Percentiles rank a stretch among this genome's conserved stretches.
Conservation (phyloP, 176 grass and related monocot genomes). For the Aechmea fasciata region DNA sequence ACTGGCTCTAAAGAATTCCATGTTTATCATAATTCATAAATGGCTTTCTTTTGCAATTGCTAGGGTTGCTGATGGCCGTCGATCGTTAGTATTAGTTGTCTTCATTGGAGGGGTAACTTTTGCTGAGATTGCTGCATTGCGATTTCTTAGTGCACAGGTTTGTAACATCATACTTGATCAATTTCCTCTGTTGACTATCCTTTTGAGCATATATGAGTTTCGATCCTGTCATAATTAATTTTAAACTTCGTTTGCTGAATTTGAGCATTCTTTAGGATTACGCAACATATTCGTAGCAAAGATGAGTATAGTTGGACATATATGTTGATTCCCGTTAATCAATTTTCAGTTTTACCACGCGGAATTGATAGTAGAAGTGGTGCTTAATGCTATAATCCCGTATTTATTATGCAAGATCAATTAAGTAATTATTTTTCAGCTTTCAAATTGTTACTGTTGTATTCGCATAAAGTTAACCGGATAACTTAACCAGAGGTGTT, state of each 20-base stretch:
- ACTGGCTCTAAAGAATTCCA: not conserved
- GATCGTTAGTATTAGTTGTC: constrained; percentile 71
- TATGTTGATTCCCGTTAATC: too few relatives aligned
- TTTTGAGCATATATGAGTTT: constrained; percentile 7
- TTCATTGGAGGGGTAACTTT: constrained; percentile 88
- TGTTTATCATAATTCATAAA: not conserved
- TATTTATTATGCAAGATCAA: too few relatives aligned
- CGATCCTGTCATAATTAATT: too few relatives aligned
- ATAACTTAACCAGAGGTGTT: too few relatives aligned
- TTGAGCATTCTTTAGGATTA: not conserved
- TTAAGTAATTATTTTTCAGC: too few relatives aligned
- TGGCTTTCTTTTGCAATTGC: not conserved
- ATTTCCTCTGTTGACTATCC: constrained; percentile 2
- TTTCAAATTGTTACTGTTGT: too few relatives aligned
- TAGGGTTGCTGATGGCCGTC: constrained; percentile 57
- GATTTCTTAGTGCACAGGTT: constrained; percentile 95
- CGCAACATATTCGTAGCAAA: too few relatives aligned
- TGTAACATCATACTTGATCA: not conserved
- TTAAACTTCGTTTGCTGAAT: constrained; percentile 5
- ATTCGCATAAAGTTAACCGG: too few relatives aligned
- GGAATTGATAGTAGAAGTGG: too few relatives aligned
- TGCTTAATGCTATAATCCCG: too few relatives aligned
- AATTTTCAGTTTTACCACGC: too few relatives aligned
- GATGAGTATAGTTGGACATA: too few relatives aligned
- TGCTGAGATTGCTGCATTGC: constrained; percentile 84